These are phyloP conservation scores for Sordaria brevicollis DNA, from an alignment of 495 filamentous ascomycete species.

Conservation along the genomic window DNA sequence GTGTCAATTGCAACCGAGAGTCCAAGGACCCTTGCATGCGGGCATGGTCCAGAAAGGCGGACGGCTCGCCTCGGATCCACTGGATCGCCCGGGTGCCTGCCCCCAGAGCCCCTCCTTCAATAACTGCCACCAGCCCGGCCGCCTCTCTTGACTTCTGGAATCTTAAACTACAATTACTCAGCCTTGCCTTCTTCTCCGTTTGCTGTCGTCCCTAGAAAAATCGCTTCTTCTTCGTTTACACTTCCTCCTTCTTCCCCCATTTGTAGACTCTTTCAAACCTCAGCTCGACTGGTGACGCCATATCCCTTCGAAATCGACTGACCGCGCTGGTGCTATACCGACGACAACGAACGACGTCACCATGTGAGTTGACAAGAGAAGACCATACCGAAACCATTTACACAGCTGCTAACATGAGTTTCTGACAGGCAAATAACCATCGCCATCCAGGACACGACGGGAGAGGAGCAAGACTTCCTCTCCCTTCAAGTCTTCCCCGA, in stretches of 20 bases:
- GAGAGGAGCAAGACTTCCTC: constrained; percentile 64
- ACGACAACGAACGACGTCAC: neutral
- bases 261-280: neutral
- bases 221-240: neutral
- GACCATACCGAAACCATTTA: neutral
- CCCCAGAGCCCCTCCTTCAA: neutral
- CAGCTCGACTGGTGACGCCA: neutral
- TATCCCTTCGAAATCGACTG: neutral
- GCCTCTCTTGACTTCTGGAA: neutral
- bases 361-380: neutral
- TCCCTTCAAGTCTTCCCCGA: constrained; percentile 73
- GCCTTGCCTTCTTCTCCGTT: neutral
- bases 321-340: neutral
- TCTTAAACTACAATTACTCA: neutral
- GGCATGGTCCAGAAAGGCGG: neutral
- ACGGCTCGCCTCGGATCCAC: neutral
- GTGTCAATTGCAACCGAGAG: neutral
- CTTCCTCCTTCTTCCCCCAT: neutral
- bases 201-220: neutral
- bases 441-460: constrained; percentile 61
- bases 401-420: neutral
- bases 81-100: neutral
- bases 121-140: neutral
- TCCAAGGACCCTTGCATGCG: neutral
- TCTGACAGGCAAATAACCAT: constrained; percentile 69